Evolutionary conservation across 345 rosid species (phyloP).

Genomic region (Rhodomyrtus tomentosa): DNA sequence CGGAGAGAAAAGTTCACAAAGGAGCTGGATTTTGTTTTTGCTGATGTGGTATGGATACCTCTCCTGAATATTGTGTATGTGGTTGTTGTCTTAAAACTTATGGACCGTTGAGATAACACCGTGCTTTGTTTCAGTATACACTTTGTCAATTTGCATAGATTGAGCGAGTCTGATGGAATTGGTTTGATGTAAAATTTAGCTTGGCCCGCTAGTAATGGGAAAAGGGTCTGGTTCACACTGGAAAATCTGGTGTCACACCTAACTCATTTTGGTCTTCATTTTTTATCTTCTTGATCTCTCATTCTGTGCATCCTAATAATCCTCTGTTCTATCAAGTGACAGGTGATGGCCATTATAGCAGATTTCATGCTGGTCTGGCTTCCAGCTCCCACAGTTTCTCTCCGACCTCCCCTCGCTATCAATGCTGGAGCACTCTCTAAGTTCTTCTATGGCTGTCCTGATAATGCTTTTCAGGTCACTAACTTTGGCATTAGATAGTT

Average conservation of each 20-base stretch:
- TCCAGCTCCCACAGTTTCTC: conserved; percentile 94
- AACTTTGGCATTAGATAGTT: not conserved
- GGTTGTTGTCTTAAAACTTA: not conserved
- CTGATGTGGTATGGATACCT: conserved; percentile 42
- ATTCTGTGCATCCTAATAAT: not conserved
- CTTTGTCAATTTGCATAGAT: not conserved
- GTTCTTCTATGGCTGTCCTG: conserved; percentile 88
- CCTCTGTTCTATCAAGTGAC: not conserved
- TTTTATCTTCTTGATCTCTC: not conserved
- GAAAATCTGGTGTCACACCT: not conserved
- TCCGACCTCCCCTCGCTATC: conserved; percentile 54
- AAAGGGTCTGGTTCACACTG: not conserved
- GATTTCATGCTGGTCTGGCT: conserved; percentile 99
- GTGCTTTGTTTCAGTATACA: not conserved
- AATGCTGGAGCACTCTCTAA: conserved; percentile 64
- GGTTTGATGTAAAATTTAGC: not conserved
- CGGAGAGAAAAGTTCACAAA: conserved; percentile 41
- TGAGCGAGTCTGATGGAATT: not conserved
- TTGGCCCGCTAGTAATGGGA: not conserved
- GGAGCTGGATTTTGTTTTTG: conserved; percentile 63
- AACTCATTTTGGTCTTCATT: not conserved
- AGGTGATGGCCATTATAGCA: conserved; percentile 97
- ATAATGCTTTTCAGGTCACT: conserved; percentile 93
- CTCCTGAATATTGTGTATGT: not conserved
- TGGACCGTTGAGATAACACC: not conserved